Evolutionary conservation across 2,329 filamentous ascomycete species (phyloP).

Genomic region (Byssothecium circinans): DNA sequence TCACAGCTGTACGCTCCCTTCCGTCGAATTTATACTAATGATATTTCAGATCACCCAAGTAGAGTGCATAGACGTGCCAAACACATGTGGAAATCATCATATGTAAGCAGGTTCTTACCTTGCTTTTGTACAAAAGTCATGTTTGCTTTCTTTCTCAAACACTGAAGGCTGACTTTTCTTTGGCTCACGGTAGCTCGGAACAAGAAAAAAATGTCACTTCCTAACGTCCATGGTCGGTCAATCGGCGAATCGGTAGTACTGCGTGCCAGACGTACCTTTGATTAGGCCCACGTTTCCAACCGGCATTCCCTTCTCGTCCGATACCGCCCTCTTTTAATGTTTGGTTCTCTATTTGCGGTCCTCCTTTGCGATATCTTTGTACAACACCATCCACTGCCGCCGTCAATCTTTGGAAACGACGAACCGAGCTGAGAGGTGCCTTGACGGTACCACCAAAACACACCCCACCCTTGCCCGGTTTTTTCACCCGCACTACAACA

Average conservation of each 20-base stretch:
- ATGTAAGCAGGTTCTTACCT: conserved; percentile 40
- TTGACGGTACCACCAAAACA: conserved; percentile 9
- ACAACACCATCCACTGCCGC: conserved; percentile 21
- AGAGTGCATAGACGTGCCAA: conserved; percentile 25
- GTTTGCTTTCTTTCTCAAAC: conserved; percentile 19
- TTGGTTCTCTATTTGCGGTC: conserved; percentile 5
- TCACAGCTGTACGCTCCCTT: conserved; percentile 29
- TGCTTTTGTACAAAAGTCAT: conserved; percentile 37
- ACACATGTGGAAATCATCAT: conserved; percentile 8
- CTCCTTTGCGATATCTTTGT: conserved; percentile 13
- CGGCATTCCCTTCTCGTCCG: neutral
- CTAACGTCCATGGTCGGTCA: conserved; percentile 8
- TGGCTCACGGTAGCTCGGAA: conserved; percentile 27
- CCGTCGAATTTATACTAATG: conserved; percentile 21
- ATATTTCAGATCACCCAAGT: conserved; percentile 34
- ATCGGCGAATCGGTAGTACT: conserved; percentile 17
- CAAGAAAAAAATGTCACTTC: conserved; percentile 19
- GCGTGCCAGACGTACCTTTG: conserved; percentile 37
- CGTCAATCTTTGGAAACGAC: conserved; percentile 1
- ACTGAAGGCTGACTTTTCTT: conserved; percentile 31
- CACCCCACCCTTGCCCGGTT: too few species aligned
- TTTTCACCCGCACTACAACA: neutral
- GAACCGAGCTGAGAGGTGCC: conserved; percentile 6
- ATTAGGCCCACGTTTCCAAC: conserved; percentile 39
- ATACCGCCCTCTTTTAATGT: conserved; percentile 12